Percentiles rank a stretch among this genome's conserved stretches.
Conservation (phyloP, 495 filamentous ascomycete species). For the Usnea hakonensis region DNA sequence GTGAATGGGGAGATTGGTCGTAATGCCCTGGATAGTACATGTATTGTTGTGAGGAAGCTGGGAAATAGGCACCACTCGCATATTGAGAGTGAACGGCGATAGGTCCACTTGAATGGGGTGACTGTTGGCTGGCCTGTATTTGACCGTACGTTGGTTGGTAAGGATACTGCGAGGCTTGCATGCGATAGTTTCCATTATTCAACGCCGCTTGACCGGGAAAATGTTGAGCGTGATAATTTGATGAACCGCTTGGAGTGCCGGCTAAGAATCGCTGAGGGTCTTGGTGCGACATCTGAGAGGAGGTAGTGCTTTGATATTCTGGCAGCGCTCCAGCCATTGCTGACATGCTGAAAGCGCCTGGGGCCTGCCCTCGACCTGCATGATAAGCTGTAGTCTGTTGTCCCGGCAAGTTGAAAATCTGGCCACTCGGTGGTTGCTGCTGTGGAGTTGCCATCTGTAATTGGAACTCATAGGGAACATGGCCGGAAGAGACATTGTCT, state of each 20-base stretch:
- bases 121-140: slow-evolving; percentile 18
- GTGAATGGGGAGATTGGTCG: slow-evolving; percentile 15
- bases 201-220: slow-evolving; percentile 30
- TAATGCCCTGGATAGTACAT: slow-evolving; percentile 18
- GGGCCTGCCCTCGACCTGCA: slow-evolving; percentile 26
- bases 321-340: slow-evolving; percentile 41
- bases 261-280: slow-evolving; percentile 33
- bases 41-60: slow-evolving; percentile 18
- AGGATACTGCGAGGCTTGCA: slow-evolving; percentile 26
- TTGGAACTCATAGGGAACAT: slow-evolving; percentile 20
- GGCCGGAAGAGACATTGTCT: slow-evolving; percentile 4
- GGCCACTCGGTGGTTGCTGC: slow-evolving; percentile 23
- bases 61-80: slow-evolving; percentile 19
- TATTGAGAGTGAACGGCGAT: slow-evolving; percentile 23
- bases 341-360: slow-evolving; percentile 39
- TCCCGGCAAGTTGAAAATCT: slow-evolving; percentile 23
- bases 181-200: slow-evolving; percentile 26
- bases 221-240: slow-evolving; percentile 35
- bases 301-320: slow-evolving; percentile 25
- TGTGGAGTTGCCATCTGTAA: slow-evolving; percentile 16
- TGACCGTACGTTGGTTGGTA: slow-evolving; percentile 28
- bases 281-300: slow-evolving; percentile 25
- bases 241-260: slow-evolving; percentile 24
- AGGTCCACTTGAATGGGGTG: slow-evolving; percentile 19
- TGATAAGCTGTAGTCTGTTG: slow-evolving; percentile 25